Base-by-base conservation (phyloP, 177 flowering plant genomes). In the Vitis hybrid region DNA sequence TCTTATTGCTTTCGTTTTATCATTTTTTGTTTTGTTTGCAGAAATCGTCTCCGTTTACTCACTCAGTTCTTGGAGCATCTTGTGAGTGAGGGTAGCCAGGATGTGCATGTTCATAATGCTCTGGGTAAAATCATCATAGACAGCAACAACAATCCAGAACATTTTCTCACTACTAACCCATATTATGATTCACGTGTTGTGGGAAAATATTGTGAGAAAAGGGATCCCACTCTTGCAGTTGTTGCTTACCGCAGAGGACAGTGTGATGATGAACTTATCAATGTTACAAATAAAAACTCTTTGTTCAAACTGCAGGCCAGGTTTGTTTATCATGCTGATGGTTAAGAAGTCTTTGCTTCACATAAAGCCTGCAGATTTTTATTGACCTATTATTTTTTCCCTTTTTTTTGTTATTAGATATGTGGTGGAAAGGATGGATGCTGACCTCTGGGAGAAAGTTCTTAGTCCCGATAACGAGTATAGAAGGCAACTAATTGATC, bases 41-140 rank as follows among this genome's bases (percentile, higher is more conserved):
- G 99, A 85, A 96, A 96, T 76, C 98, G 98, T 7, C 92, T 96
- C 62, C 98, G 97, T 8, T 82, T 96, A 55, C 98, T 96, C 7
- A 92, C 99, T 60, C 99, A 96, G 77, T 96, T 96, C 80, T 77
- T 96, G 82, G 99, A 96, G 92, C 99, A 96, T 86, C 97, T 96
- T 69, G 98, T 94, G 78, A 96, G 97, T 83, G 99, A 96, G 79
- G 99, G 99, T 78, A 96, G 99, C 83, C 98, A 92, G 78, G 99
- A 96, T 82, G 98, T 96, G 51, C 99, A 96, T 84, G 99, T 96
- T 24, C 99, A 96, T 83, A 96, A 96, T 87, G 99, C 99, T 67
- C 77, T 96, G 80, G 99, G 99, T 75, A 96, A 96, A 85, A 96
- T 96, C 59, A 96, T 96, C 61, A 96, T 96, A 64, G 99, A 96